phyloP scores from a whole-genome alignment of 192 early-diverging fungal species.

The Endogone sp. region DNA sequence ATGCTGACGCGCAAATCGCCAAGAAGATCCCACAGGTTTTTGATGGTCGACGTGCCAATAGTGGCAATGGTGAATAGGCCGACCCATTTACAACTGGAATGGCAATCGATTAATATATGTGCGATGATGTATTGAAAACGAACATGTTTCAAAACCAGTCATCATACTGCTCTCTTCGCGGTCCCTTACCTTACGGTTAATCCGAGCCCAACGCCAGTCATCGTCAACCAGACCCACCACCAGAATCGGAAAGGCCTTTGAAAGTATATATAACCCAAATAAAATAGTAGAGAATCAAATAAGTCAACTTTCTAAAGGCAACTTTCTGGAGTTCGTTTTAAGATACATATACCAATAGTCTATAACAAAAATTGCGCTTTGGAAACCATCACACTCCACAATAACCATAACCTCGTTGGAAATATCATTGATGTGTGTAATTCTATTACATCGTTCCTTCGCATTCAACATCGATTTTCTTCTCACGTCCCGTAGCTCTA shows the following conservation, averaged over 20 bases:
- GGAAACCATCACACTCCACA: too few species aligned
- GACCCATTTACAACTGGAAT: constrained; percentile 86
- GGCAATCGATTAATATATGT: constrained; percentile 1
- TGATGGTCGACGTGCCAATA: constrained; percentile 78
- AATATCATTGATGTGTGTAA: too few species aligned
- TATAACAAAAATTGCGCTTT: too few species aligned
- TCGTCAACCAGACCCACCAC: constrained; percentile 86
- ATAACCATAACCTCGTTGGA: too few species aligned
- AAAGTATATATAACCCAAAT: background rate
- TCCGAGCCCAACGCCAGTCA: constrained; percentile 82
- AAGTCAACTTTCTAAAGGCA: too few species aligned
- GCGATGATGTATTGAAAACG: background rate
- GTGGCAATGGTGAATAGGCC: constrained; percentile 86
- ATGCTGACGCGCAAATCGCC: constrained; percentile 54
- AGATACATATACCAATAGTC: too few species aligned
- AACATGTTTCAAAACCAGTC: background rate
- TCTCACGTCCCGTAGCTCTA: background rate
- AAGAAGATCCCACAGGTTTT: constrained; percentile 84
- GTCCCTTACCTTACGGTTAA: constrained; percentile 25
- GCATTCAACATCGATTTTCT: background rate
- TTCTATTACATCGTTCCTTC: too few species aligned
- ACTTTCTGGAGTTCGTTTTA: too few species aligned
- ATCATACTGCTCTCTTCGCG: too few species aligned
- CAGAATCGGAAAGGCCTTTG: constrained; percentile 62
- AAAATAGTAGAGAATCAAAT: too few species aligned